Evolutionary conservation across 83 land plant genomes (phyloP).

Genomic region (Larix sibirica): DNA sequence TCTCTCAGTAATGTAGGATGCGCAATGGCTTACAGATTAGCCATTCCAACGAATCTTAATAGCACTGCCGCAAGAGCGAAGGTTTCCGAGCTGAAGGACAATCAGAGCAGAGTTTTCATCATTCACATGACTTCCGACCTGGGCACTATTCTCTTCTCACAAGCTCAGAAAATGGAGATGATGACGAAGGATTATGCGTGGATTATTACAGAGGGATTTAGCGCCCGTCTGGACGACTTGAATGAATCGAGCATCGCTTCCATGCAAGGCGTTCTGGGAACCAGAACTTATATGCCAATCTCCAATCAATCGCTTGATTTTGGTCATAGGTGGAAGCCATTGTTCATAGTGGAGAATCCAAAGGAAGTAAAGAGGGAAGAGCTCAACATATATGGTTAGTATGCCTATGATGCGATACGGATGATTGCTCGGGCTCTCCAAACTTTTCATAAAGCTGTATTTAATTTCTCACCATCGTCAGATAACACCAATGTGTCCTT

Average conservation of each 20-base stretch:
- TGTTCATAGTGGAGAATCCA: background rate
- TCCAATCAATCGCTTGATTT: no score
- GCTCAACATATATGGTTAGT: constrained; percentile 11
- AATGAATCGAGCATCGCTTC: background rate
- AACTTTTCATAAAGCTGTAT: background rate
- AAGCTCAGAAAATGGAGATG: no score
- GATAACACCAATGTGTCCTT: background rate
- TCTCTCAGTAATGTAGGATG: constrained; percentile 44
- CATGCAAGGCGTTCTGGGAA: constrained; percentile 23
- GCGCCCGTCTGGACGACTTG: background rate
- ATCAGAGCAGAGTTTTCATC: constrained; percentile 23
- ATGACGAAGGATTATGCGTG: no score
- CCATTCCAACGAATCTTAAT: constrained; percentile 30
- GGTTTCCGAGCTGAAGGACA: constrained; percentile 27
- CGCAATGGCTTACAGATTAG: constrained; percentile 40
- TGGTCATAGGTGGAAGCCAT: background rate
- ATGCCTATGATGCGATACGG: constrained; percentile 29
- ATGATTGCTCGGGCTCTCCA: constrained; percentile 22
- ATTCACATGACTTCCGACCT: constrained; percentile 47
- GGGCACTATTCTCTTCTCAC: constrained; percentile 28
- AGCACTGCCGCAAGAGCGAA: constrained; percentile 28
- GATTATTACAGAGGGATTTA: no score
- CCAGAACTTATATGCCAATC: background rate
- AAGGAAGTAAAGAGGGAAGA: no score
- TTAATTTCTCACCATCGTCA: background rate